Evolutionary conservation across 2,329 filamentous ascomycete species (phyloP).

Genomic region (Metarhizium humberi): DNA sequence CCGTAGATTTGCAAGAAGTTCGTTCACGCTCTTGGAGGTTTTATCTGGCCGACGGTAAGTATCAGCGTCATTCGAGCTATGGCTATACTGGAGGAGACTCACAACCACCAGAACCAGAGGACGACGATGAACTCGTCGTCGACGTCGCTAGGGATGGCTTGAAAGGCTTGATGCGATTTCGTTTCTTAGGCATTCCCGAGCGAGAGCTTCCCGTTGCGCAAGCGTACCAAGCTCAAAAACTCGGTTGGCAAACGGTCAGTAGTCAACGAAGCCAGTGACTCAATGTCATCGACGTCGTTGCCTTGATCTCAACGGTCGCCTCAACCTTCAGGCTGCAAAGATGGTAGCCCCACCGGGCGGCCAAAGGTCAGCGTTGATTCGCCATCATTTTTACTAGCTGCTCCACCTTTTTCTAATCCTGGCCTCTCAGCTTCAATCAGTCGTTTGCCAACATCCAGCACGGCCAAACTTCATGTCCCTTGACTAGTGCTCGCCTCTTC

Average conservation of each 20-base stretch:
- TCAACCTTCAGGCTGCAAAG: background rate
- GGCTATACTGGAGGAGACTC: constrained; percentile 7
- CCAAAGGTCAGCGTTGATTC: background rate
- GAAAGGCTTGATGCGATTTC: constrained; percentile 43
- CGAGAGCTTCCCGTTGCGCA: constrained; percentile 5
- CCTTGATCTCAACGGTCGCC: background rate
- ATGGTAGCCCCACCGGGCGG: background rate
- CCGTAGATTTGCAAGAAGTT: constrained; percentile 48
- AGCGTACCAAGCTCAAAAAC: background rate
- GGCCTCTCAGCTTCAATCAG: background rate
- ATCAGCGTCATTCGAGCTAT: background rate
- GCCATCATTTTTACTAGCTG: background rate
- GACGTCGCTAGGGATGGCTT: constrained; percentile 49
- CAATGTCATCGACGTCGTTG: background rate
- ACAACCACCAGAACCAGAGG: constrained; percentile 18
- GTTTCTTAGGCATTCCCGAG: constrained; percentile 54
- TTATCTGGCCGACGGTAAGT: constrained; percentile 7
- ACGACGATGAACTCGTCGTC: constrained; percentile 20
- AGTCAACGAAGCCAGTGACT: background rate
- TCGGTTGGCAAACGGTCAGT: background rate
- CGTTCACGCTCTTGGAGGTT: constrained; percentile 41
- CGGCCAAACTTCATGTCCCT: background rate
- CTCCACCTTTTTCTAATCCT: background rate
- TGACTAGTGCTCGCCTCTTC: background rate
- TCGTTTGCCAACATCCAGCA: background rate